Percentiles rank a stretch among this genome's conserved stretches.
Conservation (phyloP, 768 basidiomycete species). For the Serendipita sp. region DNA sequence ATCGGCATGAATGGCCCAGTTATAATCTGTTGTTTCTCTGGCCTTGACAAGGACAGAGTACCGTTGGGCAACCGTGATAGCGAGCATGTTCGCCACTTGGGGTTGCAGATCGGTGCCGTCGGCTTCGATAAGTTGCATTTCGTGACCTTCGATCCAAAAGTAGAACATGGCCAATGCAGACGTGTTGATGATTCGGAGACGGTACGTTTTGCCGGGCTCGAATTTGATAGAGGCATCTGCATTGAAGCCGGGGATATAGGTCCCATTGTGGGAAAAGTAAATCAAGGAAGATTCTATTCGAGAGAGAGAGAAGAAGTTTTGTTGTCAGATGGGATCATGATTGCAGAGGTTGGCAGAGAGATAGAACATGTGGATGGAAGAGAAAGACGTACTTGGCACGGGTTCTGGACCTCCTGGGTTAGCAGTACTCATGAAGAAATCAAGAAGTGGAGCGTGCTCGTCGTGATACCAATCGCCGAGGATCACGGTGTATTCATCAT, state of each 20-base stretch:
- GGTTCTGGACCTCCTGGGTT: conserved; percentile 83
- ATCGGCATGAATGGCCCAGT: conserved; percentile 84
- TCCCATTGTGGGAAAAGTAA: conserved; percentile 62
- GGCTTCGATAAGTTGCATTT: conserved; percentile 71
- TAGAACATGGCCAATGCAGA: conserved; percentile 57
- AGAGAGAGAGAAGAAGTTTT: neutral
- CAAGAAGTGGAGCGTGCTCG: conserved; percentile 44
- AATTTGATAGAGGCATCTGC: conserved; percentile 77
- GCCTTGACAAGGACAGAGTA: conserved; percentile 89
- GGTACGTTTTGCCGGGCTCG: conserved; percentile 72
- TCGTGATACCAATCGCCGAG: conserved; percentile 89
- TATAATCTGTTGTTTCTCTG: conserved; percentile 52
- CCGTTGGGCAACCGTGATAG: conserved; percentile 74
- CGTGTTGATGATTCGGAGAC: conserved; percentile 76
- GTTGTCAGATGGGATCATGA: neutral
- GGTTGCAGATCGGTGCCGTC: conserved; percentile 72
- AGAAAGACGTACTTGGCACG: conserved; percentile 44
- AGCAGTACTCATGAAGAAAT: conserved; percentile 48
- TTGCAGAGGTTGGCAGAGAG: too few relatives aligned
- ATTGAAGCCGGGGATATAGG: conserved; percentile 70
- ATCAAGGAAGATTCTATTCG: conserved; percentile 56
- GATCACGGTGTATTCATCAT: conserved; percentile 78
- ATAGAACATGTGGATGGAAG: too few relatives aligned
- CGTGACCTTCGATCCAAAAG: conserved; percentile 82
- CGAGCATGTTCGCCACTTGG: conserved; percentile 52